Conservation (phyloP, 768 basidiomycete species). For the Russula virescens region DNA sequence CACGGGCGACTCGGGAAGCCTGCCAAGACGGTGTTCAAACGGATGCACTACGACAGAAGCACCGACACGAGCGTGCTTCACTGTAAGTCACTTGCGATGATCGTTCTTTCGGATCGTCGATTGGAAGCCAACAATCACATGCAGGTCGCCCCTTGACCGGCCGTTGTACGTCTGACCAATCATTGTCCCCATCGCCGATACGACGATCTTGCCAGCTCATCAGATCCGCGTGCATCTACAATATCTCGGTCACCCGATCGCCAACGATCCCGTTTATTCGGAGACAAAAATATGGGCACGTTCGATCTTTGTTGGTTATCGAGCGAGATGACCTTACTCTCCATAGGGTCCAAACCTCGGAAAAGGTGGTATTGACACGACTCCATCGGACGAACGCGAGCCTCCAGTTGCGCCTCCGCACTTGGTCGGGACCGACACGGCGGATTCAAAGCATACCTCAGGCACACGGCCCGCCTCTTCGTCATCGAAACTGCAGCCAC, state of each 20-base stretch:
- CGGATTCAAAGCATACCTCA: conserved; percentile 13
- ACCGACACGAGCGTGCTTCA: conserved; percentile 83
- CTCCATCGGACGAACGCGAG: conserved; percentile 58
- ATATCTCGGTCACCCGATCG: conserved; percentile 87
- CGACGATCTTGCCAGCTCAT: conserved; percentile 56
- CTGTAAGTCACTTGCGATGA: conserved; percentile 43
- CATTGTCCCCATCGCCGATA: not conserved
- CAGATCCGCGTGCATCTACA: conserved; percentile 97
- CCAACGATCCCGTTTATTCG: conserved; percentile 93
- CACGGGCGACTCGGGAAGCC: conserved; percentile 38
- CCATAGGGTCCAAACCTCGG: conserved; percentile 65
- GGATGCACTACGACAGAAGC: conserved; percentile 70
- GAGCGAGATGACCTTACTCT: not conserved
- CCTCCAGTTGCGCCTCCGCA: conserved; percentile 53
- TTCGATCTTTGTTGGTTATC: not conserved
- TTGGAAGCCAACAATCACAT: conserved; percentile 12
- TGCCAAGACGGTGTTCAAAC: conserved; percentile 84
- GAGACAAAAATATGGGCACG: conserved; percentile 70
- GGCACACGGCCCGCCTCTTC: not conserved
- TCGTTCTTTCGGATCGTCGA: conserved; percentile 1
- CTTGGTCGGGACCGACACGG: conserved; percentile 28
- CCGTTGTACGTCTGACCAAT: conserved; percentile 73
- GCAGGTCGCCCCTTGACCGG: conserved; percentile 86
- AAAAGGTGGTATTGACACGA: conserved; percentile 73
- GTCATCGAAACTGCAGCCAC: conserved; percentile 35